Evolutionary conservation across 2,329 filamentous ascomycete genomes (phyloP).

Genomic region (Botrytis hyacinthi): DNA sequence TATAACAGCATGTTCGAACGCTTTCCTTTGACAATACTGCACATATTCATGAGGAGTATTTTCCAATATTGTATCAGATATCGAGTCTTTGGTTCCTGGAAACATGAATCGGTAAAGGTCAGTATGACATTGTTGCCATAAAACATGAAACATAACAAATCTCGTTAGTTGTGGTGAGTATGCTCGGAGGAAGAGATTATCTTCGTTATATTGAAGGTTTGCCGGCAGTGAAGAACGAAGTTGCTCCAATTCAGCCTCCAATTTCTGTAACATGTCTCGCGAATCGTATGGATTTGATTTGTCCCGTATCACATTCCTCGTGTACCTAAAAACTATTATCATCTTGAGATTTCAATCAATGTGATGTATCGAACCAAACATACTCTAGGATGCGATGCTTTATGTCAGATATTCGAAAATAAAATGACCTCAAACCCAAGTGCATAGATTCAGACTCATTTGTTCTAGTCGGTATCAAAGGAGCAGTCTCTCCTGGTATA

Average conservation of each 20-base stretch:
- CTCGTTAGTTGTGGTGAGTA: slow-evolving; percentile 19
- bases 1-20: slow-evolving; percentile 14
- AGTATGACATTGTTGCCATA: slow-evolving; percentile 19
- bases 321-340: not conserved
- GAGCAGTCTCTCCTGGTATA: slow-evolving; percentile 20
- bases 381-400: slow-evolving; percentile 20
- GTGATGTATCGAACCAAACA: not conserved
- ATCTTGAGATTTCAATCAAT: not conserved
- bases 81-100: slow-evolving; percentile 16
- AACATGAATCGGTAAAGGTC: slow-evolving; percentile 19
- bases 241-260: slow-evolving; percentile 13
- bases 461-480: not conserved
- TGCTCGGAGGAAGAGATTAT: slow-evolving; percentile 20
- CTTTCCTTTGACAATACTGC: slow-evolving; percentile 14
- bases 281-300: slow-evolving; percentile 19
- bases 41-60: slow-evolving; percentile 8
- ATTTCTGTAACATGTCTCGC: slow-evolving; percentile 6
- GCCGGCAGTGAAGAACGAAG: slow-evolving; percentile 13
- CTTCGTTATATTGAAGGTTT: slow-evolving; percentile 20
- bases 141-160: slow-evolving; percentile 20
- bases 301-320: slow-evolving; percentile 16
- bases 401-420: slow-evolving; percentile 21
- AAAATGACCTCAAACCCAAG: slow-evolving; percentile 18
- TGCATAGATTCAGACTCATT: slow-evolving; percentile 20
- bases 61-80: slow-evolving; percentile 11